Evolutionary conservation across 306 rosid genomes (phyloP).

Genomic region (Corylus avellana): DNA sequence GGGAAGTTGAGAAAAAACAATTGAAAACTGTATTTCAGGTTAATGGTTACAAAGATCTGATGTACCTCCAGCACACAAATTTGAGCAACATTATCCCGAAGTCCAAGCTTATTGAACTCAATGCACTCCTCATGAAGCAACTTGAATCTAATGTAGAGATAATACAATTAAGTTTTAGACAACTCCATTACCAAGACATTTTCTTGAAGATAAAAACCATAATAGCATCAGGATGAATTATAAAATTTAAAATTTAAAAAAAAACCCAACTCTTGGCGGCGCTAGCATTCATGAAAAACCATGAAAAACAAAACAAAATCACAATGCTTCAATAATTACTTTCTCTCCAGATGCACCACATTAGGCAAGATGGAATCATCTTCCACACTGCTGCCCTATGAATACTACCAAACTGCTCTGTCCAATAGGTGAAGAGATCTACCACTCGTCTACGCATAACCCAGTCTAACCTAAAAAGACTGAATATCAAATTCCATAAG

Average conservation of each 20-base stretch:
- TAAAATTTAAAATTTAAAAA: constrained; percentile 16
- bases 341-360: too few species aligned
- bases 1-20: neutral
- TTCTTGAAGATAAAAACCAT: neutral
- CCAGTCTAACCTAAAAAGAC: too few species aligned
- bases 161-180: constrained; percentile 4
- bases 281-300: constrained; percentile 10
- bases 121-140: constrained; percentile 78
- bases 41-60: constrained; percentile 10
- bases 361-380: too few species aligned
- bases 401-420: too few species aligned
- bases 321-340: neutral
- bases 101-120: constrained; percentile 86
- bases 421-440: too few species aligned
- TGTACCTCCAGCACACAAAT: constrained; percentile 88
- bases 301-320: neutral
- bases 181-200: constrained; percentile 7
- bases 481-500: too few species aligned
- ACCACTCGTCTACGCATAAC: too few species aligned
- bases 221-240: neutral
- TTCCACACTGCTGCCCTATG: too few species aligned
- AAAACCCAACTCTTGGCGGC: constrained; percentile 2
- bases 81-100: constrained; percentile 92
- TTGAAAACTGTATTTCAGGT: neutral
- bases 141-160: constrained; percentile 56